These are phyloP conservation scores for Boletus rubropictus DNA, from an alignment of 768 basidiomycete species.

Conservation along the genomic window DNA sequence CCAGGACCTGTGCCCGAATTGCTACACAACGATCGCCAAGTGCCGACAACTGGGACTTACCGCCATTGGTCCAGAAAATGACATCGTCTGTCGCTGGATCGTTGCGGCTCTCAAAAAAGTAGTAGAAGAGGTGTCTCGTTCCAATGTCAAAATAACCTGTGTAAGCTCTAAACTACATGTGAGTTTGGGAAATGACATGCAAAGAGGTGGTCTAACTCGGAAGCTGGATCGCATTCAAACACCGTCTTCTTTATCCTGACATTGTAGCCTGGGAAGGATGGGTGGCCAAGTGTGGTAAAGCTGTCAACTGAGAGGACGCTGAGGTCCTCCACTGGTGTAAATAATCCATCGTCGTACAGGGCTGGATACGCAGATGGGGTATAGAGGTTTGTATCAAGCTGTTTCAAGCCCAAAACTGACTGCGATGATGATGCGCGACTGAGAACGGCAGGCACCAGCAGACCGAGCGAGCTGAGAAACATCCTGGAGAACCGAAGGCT, in stretches of 20 bases:
- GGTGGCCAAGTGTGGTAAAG: slow-evolving; percentile 39
- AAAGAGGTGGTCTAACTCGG: slow-evolving; percentile 20
- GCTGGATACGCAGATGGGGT: slow-evolving; percentile 4
- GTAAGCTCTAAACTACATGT: slow-evolving; percentile 23
- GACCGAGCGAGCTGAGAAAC: slow-evolving; percentile 9
- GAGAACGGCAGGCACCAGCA: slow-evolving; percentile 17
- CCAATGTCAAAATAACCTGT: slow-evolving; percentile 57
- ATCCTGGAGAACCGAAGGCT: too few species aligned
- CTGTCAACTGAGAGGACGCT: slow-evolving; percentile 21
- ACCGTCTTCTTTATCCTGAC: slow-evolving; percentile 36
- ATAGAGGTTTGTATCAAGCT: not conserved
- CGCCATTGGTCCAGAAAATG: slow-evolving; percentile 50
- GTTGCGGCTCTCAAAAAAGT: slow-evolving; percentile 65
- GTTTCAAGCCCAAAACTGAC: slow-evolving; percentile 12
- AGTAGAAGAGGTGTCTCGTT: slow-evolving; percentile 61
- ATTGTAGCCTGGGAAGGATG: slow-evolving; percentile 38
- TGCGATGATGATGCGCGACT: slow-evolving; percentile 17
- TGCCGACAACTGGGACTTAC: slow-evolving; percentile 31
- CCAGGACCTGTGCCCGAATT: slow-evolving; percentile 36
- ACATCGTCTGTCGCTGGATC: slow-evolving; percentile 52
- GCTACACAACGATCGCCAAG: not conserved
- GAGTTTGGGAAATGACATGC: not conserved
- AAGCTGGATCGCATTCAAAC: slow-evolving; percentile 20
- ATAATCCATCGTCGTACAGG: slow-evolving; percentile 28
- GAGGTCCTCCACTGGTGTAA: slow-evolving; percentile 32